Evolutionary conservation across 164 flowering plant species (phyloP).

Genomic region (Chloranthus sessilifolius): DNA sequence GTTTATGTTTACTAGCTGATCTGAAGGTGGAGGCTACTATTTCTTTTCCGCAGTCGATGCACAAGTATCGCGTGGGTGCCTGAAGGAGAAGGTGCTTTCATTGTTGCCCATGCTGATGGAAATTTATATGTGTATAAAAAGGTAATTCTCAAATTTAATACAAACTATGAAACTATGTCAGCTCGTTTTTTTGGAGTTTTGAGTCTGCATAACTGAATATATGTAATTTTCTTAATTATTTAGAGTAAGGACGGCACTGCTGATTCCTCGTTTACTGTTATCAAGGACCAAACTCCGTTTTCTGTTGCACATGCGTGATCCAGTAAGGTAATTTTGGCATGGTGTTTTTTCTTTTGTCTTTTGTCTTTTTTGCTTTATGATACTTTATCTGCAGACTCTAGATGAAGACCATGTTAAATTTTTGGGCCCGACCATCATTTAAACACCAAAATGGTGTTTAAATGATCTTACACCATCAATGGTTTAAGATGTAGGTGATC

Average conservation of each 20-base stretch:
- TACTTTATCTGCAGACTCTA: too few relatives aligned
- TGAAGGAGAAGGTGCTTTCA: constrained; percentile 82
- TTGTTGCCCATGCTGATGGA: constrained; percentile 97
- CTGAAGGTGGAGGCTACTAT: too few relatives aligned
- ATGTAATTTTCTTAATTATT: constrained; percentile 11
- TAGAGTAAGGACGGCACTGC: constrained; percentile 90
- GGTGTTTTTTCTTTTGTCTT: background rate
- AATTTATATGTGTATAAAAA: constrained; percentile 90
- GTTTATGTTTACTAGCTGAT: too few relatives aligned
- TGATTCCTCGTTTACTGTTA: constrained; percentile 83
- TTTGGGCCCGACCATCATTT: too few relatives aligned
- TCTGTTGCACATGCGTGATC: constrained; percentile 91
- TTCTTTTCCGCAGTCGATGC: constrained; percentile 69
- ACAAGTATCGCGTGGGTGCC: constrained; percentile 93
- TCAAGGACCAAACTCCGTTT: constrained; percentile 87
- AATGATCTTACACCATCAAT: too few relatives aligned
- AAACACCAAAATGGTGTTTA: too few relatives aligned
- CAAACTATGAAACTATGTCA: background rate
- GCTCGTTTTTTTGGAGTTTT: background rate
- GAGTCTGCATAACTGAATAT: constrained; percentile 3
- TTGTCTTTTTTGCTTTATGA: too few relatives aligned
- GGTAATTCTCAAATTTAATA: constrained; percentile 67
- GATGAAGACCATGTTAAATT: too few relatives aligned
- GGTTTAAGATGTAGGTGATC: too few relatives aligned
- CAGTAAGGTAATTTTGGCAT: constrained; percentile 56